A percentile compares a stretch with the other conserved stretches of the same genome.
Conservation (phyloP, 2,329 filamentous ascomycete species). For the Pseudocercospora macadamiae region DNA sequence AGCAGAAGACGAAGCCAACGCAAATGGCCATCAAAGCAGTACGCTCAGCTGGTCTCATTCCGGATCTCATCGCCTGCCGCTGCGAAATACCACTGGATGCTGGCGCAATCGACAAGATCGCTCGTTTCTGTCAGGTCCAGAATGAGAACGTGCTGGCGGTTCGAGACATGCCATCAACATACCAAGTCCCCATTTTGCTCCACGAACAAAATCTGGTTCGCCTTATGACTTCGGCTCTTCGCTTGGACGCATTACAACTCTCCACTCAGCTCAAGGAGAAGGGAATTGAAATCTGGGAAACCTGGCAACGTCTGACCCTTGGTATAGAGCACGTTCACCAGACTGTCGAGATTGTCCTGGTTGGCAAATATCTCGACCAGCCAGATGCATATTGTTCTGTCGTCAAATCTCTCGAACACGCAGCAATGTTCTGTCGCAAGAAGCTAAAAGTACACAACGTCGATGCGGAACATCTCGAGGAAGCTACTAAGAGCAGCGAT, state of each 20-base stretch:
- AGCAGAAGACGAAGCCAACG: constrained; percentile 97
- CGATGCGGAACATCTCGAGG: constrained; percentile 82
- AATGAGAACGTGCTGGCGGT: constrained; percentile 83
- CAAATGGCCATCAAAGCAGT: constrained; percentile 86
- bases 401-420: constrained; percentile 85
- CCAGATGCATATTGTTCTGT: constrained; percentile 86
- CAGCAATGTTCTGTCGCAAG: constrained; percentile 80
- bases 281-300: constrained; percentile 72
- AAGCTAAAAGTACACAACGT: constrained; percentile 83
- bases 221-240: constrained; percentile 67
- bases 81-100: constrained; percentile 77
- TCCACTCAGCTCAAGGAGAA: constrained; percentile 59
- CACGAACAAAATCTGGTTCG: constrained; percentile 75
- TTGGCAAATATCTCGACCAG: constrained; percentile 87
- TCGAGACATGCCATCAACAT: constrained; percentile 84
- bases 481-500: constrained; percentile 60
- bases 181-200: constrained; percentile 92
- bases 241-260: constrained; percentile 58
- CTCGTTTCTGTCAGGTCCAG: constrained; percentile 85
- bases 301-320: constrained; percentile 74
- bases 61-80: constrained; percentile 81
- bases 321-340: constrained; percentile 69
- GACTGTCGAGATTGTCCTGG: constrained; percentile 77
- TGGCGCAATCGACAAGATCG: constrained; percentile 81
- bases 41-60: constrained; percentile 72